Evolutionary conservation across 306 rosid genomes (phyloP).

Genomic region (Vicia faba): DNA sequence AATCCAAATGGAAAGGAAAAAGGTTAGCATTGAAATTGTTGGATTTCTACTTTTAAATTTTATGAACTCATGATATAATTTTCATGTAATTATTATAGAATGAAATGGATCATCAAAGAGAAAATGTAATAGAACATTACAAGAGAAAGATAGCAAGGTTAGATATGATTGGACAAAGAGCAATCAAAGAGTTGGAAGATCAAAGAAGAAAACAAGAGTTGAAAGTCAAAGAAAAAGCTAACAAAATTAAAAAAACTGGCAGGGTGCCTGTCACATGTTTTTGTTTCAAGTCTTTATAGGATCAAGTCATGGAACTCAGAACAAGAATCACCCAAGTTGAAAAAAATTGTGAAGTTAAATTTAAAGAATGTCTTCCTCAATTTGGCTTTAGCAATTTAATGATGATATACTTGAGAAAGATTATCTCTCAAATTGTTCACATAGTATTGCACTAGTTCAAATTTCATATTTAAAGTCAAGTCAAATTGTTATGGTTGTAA

Average conservation of each 20-base stretch:
- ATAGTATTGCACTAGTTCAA: background rate
- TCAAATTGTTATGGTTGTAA: background rate
- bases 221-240: constrained; percentile 52
- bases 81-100: constrained; percentile 44
- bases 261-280: constrained; percentile 53
- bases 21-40: constrained; percentile 46
- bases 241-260: constrained; percentile 54
- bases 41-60: background rate
- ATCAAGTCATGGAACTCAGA: too few relatives aligned
- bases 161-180: constrained; percentile 58
- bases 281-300: constrained; percentile 51
- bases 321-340: too few relatives aligned
- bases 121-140: constrained; percentile 48
- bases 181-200: constrained; percentile 61
- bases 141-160: constrained; percentile 55
- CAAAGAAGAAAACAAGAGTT: constrained; percentile 59
- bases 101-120: constrained; percentile 53
- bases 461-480: constrained; percentile 6
- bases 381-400: too few relatives aligned
- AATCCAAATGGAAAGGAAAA: constrained; percentile 57
- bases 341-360: too few relatives aligned
- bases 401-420: too few relatives aligned
- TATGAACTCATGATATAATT: constrained; percentile 31
- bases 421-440: constrained; percentile 27
- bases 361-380: background rate